phyloP scores from a whole-genome alignment of 2,329 filamentous ascomycete genomes.

The Parascedosporium putredinis region DNA sequence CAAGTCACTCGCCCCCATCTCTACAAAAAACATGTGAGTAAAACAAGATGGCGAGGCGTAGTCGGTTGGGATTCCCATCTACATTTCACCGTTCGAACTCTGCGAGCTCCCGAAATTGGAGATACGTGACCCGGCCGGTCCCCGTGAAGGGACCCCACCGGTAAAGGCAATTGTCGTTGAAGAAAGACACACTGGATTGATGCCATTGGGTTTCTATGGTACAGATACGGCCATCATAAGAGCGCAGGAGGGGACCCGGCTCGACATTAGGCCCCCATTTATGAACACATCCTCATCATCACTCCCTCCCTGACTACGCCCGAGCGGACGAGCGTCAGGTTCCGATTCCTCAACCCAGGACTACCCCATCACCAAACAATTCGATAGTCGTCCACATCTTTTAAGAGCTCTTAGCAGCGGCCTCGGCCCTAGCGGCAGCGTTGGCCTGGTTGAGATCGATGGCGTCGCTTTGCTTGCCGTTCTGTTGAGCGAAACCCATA shows the following conservation, averaged over 20 bases:
- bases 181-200: slow-evolving; percentile 2
- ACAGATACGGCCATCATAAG: slow-evolving; percentile 3
- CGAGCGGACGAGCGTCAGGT: background rate
- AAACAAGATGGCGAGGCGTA: too few species aligned
- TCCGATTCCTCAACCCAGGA: background rate
- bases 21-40: background rate
- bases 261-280: background rate
- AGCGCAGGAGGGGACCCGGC: background rate
- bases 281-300: background rate
- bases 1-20: background rate
- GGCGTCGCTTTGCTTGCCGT: slow-evolving; percentile 87
- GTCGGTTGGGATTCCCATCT: too few species aligned
- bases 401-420: slow-evolving; percentile 21
- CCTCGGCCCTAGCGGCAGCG: slow-evolving; percentile 26
- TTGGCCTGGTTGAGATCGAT: slow-evolving; percentile 59
- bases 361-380: slow-evolving; percentile 1
- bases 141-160: too few species aligned
- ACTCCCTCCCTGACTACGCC: too few species aligned
- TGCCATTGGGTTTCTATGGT: slow-evolving; percentile 6
- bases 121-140: too few species aligned
- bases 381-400: background rate
- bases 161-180: background rate
- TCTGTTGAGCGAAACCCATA: slow-evolving; percentile 45
- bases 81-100: too few species aligned
- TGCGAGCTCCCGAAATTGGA: too few species aligned